phyloP scores from a whole-genome alignment of 139 green algal genomes.

The Asterochloris sp. region DNA sequence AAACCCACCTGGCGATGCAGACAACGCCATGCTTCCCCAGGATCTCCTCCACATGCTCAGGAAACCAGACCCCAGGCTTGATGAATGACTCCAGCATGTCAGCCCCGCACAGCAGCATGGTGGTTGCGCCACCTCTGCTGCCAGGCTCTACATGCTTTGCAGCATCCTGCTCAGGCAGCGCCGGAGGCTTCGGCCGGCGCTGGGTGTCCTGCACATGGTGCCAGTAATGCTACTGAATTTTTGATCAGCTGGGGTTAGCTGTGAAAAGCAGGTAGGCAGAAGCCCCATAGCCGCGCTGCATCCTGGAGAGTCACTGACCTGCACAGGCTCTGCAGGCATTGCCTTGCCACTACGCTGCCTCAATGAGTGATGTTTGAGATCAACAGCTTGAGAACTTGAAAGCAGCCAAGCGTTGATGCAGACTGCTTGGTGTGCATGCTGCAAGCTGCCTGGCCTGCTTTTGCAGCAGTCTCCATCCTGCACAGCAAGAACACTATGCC shows the following conservation, averaged over 20 bases:
- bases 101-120: slow-evolving; percentile 69
- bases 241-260: not conserved
- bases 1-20: slow-evolving; percentile 36
- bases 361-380: too few species aligned
- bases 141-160: not conserved
- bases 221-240: not conserved
- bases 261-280: too few species aligned
- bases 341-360: too few species aligned
- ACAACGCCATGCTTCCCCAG: slow-evolving; percentile 53
- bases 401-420: too few species aligned
- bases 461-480: too few species aligned
- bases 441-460: too few species aligned
- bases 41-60: slow-evolving; percentile 47
- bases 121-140: not conserved
- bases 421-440: too few species aligned
- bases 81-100: slow-evolving; percentile 71
- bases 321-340: too few species aligned
- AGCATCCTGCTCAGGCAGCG: not conserved
- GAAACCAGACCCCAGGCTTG: slow-evolving; percentile 62
- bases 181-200: not conserved
- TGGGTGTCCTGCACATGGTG: not conserved
- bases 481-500: too few species aligned
- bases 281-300: too few species aligned
- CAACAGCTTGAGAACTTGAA: too few species aligned
- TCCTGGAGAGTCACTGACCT: too few species aligned